Evolutionary conservation across 371 early-diverging fungal species (phyloP).

Genomic region (Mucor irregularis): DNA sequence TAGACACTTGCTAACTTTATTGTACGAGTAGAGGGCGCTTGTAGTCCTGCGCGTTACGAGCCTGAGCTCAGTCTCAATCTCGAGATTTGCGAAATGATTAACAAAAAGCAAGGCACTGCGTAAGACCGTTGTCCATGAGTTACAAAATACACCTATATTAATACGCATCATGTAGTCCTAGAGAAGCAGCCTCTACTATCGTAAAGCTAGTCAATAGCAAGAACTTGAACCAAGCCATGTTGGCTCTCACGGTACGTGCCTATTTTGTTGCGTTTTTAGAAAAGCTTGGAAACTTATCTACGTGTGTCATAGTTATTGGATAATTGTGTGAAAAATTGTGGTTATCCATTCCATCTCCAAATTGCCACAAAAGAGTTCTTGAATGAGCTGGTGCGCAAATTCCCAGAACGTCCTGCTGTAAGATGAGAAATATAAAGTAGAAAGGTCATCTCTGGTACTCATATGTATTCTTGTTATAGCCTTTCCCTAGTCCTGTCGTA

Average conservation of each 20-base stretch:
- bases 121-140: slow-evolving; percentile 39
- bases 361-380: slow-evolving; percentile 95
- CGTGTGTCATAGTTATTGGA: slow-evolving; percentile 74
- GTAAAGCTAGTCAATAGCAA: slow-evolving; percentile 79
- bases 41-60: slow-evolving; percentile 69
- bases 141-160: background rate
- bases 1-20: background rate
- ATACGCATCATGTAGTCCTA: slow-evolving; percentile 57
- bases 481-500: slow-evolving; percentile 68
- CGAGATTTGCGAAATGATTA: slow-evolving; percentile 94
- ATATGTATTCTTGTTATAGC: slow-evolving; percentile 15
- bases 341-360: slow-evolving; percentile 95
- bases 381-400: slow-evolving; percentile 92
- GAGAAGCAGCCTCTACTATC: slow-evolving; percentile 87
- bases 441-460: too few species aligned
- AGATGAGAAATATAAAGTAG: slow-evolving; percentile 9
- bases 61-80: slow-evolving; percentile 88
- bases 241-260: slow-evolving; percentile 73
- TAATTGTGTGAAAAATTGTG: slow-evolving; percentile 96
- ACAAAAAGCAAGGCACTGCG: slow-evolving; percentile 84
- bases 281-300: background rate
- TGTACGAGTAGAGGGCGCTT: slow-evolving; percentile 70
- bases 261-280: background rate
- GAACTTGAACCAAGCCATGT: slow-evolving; percentile 69
- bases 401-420: slow-evolving; percentile 89